Conservation (phyloP, 73 alveolate species). For the Paramecium primaurelia region DNA sequence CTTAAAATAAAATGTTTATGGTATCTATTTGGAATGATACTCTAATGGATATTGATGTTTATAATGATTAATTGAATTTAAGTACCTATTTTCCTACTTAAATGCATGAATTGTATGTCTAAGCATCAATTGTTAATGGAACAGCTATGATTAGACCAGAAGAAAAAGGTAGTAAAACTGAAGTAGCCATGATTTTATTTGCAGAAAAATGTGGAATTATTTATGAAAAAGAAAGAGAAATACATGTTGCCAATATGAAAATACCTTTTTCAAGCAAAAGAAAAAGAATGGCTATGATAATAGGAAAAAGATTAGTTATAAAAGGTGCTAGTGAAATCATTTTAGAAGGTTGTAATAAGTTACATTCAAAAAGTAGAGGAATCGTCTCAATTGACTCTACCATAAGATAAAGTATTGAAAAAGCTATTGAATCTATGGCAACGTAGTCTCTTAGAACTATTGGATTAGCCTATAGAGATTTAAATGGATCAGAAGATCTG, state of each 20-base stretch:
- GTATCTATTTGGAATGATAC: slow-evolving; percentile 52
- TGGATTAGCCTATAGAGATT: slow-evolving; percentile 64
- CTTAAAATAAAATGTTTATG: slow-evolving; percentile 63
- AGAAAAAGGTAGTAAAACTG: slow-evolving; percentile 75
- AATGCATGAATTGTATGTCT: slow-evolving; percentile 5
- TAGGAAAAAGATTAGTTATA: slow-evolving; percentile 64
- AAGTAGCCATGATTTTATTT: slow-evolving; percentile 65
- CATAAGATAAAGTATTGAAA: slow-evolving; percentile 13
- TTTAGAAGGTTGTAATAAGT: slow-evolving; percentile 65
- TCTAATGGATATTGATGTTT: slow-evolving; percentile 18
- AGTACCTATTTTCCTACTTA: background rate
- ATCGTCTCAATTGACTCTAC: slow-evolving; percentile 59
- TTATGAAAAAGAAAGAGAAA: slow-evolving; percentile 41
- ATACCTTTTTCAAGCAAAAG: slow-evolving; percentile 78
- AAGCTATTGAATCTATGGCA: slow-evolving; percentile 71
- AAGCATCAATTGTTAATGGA: slow-evolving; percentile 45
- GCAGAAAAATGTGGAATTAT: slow-evolving; percentile 43
- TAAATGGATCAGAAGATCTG: slow-evolving; percentile 59
- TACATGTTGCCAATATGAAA: background rate
- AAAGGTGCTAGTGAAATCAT: slow-evolving; percentile 83
- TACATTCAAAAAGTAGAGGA: slow-evolving; percentile 66
- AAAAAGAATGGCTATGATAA: slow-evolving; percentile 74
- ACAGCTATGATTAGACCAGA: slow-evolving; percentile 58
- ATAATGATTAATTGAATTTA: background rate
- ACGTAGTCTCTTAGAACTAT: slow-evolving; percentile 68